A percentile compares a stretch with the other conserved stretches of the same genome.
Evolutionary conservation across 2,329 filamentous ascomycete genomes (phyloP).

Genomic region (Cyclaneusma minus): DNA sequence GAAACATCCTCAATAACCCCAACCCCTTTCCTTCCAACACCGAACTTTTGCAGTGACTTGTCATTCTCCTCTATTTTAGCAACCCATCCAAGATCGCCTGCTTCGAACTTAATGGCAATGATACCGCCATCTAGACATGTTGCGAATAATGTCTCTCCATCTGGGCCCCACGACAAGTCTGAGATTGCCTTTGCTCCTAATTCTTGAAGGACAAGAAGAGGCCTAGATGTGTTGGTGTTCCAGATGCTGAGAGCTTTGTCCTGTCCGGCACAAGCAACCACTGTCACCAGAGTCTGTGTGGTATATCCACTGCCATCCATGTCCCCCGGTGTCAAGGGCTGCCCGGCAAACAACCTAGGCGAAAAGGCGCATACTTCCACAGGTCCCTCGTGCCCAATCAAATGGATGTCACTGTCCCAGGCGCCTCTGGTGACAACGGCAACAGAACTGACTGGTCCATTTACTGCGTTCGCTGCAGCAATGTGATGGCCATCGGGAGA

Average conservation of each 20-base stretch:
- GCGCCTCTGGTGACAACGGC: conserved; percentile 83
- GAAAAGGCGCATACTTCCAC: conserved; percentile 97
- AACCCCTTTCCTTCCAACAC: conserved; percentile 71
- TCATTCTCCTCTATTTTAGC: conserved; percentile 80
- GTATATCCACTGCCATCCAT: conserved; percentile 31
- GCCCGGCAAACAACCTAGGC: conserved; percentile 67
- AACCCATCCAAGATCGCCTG: conserved; percentile 79
- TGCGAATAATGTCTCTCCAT: conserved; percentile 74
- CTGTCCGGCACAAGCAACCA: conserved; percentile 91
- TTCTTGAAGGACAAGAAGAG: conserved; percentile 81
- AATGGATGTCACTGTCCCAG: conserved; percentile 94
- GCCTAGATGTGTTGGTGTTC: conserved; percentile 91
- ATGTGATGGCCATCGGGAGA: conserved; percentile 96
- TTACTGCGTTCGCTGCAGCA: conserved; percentile 90
- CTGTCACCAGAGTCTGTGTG: conserved; percentile 52
- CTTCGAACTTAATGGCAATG: conserved; percentile 65
- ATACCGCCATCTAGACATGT: conserved; percentile 85
- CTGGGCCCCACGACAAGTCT: conserved; percentile 85
- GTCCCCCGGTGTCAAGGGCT: conserved; percentile 38
- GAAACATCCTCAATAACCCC: conserved; percentile 90
- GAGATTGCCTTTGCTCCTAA: conserved; percentile 83
- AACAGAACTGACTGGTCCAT: conserved; percentile 91
- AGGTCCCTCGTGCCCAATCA: conserved; percentile 93
- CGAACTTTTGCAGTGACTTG: conserved; percentile 83
- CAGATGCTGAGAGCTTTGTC: conserved; percentile 94